Conservation (phyloP, 495 filamentous ascomycete species). For the Collariella sp. region DNA sequence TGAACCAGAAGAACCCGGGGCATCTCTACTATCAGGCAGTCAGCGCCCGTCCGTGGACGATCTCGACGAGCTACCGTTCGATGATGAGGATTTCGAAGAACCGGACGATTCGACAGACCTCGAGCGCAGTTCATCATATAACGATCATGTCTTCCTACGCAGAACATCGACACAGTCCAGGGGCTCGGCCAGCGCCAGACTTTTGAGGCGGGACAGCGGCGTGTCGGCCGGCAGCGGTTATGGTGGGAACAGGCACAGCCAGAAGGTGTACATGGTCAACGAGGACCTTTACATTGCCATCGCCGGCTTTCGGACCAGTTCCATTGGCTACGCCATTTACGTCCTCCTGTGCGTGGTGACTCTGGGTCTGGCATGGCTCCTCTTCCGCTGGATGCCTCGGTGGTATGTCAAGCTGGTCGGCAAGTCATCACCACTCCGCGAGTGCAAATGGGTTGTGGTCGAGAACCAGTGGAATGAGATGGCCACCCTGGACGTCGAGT, state of each 20-base stretch:
- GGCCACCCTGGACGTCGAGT: slow-evolving; percentile 55
- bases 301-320: slow-evolving; percentile 76
- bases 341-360: slow-evolving; percentile 58
- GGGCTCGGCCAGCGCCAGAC: slow-evolving; percentile 58
- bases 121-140: slow-evolving; percentile 28
- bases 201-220: slow-evolving; percentile 56
- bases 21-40: background rate
- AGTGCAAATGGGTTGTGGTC: slow-evolving; percentile 84
- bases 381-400: slow-evolving; percentile 82
- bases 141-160: slow-evolving; percentile 35
- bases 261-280: slow-evolving; percentile 85
- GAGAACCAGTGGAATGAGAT: slow-evolving; percentile 98
- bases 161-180: slow-evolving; percentile 41
- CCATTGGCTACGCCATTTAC: slow-evolving; percentile 59
- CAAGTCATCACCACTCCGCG: slow-evolving; percentile 51
- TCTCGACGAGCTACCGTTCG: slow-evolving; percentile 36
- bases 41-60: slow-evolving; percentile 15
- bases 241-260: slow-evolving; percentile 54
- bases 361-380: slow-evolving; percentile 67
- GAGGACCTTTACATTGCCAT: slow-evolving; percentile 92
- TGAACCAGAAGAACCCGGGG: slow-evolving; percentile 16
- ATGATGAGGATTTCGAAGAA: slow-evolving; percentile 31
- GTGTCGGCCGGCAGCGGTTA: slow-evolving; percentile 52
- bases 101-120: slow-evolving; percentile 36
- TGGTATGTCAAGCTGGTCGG: slow-evolving; percentile 78